Evolutionary conservation across 139 green algal genomes (phyloP).

Genomic region (Dunaliella sp.): DNA sequence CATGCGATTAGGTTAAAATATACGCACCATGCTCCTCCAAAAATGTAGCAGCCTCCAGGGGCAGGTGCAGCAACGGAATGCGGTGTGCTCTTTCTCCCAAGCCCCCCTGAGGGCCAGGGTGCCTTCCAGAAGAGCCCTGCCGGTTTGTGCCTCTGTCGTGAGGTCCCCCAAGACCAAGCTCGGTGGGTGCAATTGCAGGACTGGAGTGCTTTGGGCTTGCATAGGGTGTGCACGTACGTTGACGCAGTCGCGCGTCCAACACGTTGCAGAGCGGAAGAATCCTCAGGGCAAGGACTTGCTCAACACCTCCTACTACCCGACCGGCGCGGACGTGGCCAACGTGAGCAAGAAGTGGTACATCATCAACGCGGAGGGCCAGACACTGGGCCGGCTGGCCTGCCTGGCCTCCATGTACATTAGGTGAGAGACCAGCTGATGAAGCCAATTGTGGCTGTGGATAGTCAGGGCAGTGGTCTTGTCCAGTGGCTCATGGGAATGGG

Average conservation of each 20-base stretch:
- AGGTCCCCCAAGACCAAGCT: neutral
- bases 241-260: neutral
- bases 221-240: neutral
- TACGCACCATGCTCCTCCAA: no score
- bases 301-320: constrained; percentile 98
- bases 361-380: constrained; percentile 93
- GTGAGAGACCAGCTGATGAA: no score
- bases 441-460: no score
- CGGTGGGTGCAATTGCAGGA: no score
- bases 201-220: no score
- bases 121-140: neutral
- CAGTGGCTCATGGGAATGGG: no score
- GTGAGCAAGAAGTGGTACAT: constrained; percentile 91
- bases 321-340: constrained; percentile 68
- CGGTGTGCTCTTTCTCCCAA: no score
- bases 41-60: neutral
- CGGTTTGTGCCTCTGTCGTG: neutral
- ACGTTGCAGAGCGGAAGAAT: neutral
- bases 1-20: no score
- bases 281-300: constrained; percentile 67
- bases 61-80: neutral
- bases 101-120: neutral
- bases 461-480: no score
- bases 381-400: constrained; percentile 85
- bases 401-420: constrained; percentile 85